Evolutionary conservation across 805 yeast species (phyloP).

Genomic region (Grigorovia humatica): DNA sequence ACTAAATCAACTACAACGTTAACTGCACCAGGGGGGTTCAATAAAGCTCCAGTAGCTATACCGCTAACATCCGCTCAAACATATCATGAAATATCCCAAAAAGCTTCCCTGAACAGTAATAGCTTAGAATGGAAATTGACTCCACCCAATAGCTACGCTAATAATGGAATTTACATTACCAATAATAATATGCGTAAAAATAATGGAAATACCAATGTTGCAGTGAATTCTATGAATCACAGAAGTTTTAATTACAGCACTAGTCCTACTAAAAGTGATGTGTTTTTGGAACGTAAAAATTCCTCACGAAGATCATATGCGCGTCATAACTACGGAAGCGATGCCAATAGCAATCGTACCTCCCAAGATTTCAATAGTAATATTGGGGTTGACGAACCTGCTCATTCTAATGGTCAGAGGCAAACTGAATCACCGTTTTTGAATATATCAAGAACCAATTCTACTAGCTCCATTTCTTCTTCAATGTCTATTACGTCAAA

Average conservation of each 20-base stretch:
- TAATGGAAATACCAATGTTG: neutral
- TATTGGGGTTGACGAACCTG: neutral
- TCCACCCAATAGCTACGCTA: neutral
- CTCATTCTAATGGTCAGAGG: constrained; percentile 12
- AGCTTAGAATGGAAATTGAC: neutral
- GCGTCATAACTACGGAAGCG: neutral
- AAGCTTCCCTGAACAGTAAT: neutral
- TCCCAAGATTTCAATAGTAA: neutral
- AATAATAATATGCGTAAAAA: neutral
- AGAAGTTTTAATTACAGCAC: neutral
- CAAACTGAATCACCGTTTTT: constrained; percentile 10
- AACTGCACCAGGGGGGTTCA: neutral
- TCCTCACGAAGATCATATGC: neutral
- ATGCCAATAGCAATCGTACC: neutral
- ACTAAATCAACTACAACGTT: neutral
- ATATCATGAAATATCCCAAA: neutral
- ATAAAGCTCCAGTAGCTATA: neutral
- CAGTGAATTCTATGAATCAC: neutral
- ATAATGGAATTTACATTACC: neutral
- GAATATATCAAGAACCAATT: neutral
- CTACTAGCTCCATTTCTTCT: neutral
- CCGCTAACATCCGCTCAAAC: neutral
- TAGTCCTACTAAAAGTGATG: neutral
- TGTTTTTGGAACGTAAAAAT: neutral
- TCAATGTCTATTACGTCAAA: neutral